phyloP scores from a whole-genome alignment of 225 moss, liverwort and hornwort species.

The Polytrichum commune region DNA sequence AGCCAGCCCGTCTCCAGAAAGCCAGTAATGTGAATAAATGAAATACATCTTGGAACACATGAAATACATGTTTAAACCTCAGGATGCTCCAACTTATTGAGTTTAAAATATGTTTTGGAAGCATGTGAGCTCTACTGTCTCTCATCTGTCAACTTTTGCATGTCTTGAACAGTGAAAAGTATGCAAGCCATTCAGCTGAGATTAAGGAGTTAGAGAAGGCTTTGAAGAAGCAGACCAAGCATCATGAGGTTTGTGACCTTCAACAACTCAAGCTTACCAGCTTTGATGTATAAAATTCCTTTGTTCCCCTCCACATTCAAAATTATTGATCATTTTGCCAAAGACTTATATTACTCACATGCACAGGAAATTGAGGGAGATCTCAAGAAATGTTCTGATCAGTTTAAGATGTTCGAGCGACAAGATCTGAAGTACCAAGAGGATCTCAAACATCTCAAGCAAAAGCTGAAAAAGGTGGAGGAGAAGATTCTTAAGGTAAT shows the following conservation, averaged over 20 bases:
- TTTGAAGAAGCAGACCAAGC: constrained; percentile 62
- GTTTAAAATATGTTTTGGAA: too few species aligned
- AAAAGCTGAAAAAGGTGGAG: constrained; percentile 87
- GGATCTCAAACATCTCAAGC: constrained; percentile 93
- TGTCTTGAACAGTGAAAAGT: constrained; percentile 54
- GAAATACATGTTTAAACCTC: too few species aligned
- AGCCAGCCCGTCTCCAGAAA: too few species aligned
- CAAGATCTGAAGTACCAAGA: constrained; percentile 96
- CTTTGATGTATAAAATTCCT: too few species aligned
- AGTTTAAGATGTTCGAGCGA: constrained; percentile 85
- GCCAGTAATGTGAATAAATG: too few species aligned
- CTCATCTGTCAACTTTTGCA: too few species aligned
- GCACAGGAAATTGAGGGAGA: constrained; percentile 74
- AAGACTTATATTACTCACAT: not conserved
- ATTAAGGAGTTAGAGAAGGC: constrained; percentile 75
- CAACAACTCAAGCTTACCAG: too few species aligned
- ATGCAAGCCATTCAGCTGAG: constrained; percentile 48
- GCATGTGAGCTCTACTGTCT: too few species aligned
- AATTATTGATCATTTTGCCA: not conserved
- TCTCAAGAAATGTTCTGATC: constrained; percentile 78
- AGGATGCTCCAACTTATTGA: too few species aligned
- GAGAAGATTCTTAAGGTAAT: constrained; percentile 83
- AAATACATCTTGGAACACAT: too few species aligned
- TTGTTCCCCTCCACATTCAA: not conserved
- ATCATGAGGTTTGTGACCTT: constrained; percentile 54